phyloP scores from a whole-genome alignment of 805 yeast species.

The Diddensiella caesifluorescens region DNA sequence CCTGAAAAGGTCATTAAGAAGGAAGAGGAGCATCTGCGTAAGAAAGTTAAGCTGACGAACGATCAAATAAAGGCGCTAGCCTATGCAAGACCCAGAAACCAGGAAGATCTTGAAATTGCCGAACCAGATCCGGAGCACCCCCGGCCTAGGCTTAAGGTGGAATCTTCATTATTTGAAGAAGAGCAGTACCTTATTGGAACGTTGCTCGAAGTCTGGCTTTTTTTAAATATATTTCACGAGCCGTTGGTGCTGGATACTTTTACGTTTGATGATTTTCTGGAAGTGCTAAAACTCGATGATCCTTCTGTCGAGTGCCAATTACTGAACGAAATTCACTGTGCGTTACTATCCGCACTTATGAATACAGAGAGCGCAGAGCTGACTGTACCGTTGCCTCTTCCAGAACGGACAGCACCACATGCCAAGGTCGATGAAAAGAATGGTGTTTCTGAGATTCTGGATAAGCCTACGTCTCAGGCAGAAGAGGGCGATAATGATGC shows the following conservation, averaged over 20 bases:
- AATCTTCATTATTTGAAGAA: constrained; percentile 7
- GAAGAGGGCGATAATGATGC: constrained; percentile 30
- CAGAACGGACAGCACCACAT: constrained; percentile 5
- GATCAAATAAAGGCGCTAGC: background rate
- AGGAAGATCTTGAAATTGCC: constrained; percentile 10
- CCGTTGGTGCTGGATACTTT: constrained; percentile 64
- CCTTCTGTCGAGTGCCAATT: constrained; percentile 45
- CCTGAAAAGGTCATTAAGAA: constrained; percentile 10
- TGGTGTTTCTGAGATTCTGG: constrained; percentile 27
- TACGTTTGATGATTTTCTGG: constrained; percentile 72
- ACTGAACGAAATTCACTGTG: constrained; percentile 64
- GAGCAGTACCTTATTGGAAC: constrained; percentile 21
- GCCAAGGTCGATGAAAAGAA: constrained; percentile 22
- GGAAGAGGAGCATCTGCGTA: background rate
- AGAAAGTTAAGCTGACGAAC: background rate
- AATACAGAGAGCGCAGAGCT: constrained; percentile 38
- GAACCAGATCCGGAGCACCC: constrained; percentile 5
- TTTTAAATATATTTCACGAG: constrained; percentile 62
- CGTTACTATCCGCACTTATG: constrained; percentile 53
- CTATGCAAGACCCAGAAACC: background rate
- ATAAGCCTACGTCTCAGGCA: constrained; percentile 21
- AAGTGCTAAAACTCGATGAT: constrained; percentile 48
- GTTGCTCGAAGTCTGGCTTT: constrained; percentile 63
- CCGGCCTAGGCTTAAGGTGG: constrained; percentile 13
- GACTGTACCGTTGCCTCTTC: constrained; percentile 29